Evolutionary conservation across 768 basidiomycete genomes (phyloP).

Genomic region (Amanita jacksonii): DNA sequence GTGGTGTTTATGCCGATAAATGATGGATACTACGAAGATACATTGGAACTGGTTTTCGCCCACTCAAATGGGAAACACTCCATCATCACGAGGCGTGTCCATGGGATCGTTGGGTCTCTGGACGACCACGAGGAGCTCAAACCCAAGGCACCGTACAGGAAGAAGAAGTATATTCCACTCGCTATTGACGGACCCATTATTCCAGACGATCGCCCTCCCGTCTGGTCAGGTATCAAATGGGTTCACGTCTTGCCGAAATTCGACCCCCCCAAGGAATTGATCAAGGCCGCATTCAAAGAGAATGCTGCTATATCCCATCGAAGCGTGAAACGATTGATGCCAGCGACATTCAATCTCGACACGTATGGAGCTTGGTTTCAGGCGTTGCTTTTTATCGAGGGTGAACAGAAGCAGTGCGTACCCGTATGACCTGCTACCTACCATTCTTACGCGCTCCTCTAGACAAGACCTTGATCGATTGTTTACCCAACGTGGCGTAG

Average conservation of each 20-base stretch:
- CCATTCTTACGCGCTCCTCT: conserved; percentile 5
- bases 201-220: conserved; percentile 27
- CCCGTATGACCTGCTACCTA: conserved; percentile 3
- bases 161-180: conserved; percentile 16
- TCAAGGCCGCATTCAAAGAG: conserved; percentile 19
- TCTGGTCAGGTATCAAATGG: conserved; percentile 30
- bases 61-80: conserved; percentile 27
- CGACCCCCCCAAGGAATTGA: conserved; percentile 22
- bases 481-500: conserved; percentile 27
- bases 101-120: conserved; percentile 37
- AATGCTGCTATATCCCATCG: neutral
- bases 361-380: conserved; percentile 39
- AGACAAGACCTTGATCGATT: conserved; percentile 28
- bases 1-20: conserved; percentile 26
- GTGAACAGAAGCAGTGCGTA: conserved; percentile 35
- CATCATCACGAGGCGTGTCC: conserved; percentile 35
- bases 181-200: conserved; percentile 22
- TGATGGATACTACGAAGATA: conserved; percentile 37
- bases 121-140: conserved; percentile 40
- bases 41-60: conserved; percentile 37
- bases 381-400: conserved; percentile 38
- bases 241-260: conserved; percentile 21
- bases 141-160: conserved; percentile 34
- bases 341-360: conserved; percentile 21
- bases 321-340: conserved; percentile 25